Base-by-base conservation (phyloP, 208 protist species). In the Crithidia fasciculata region DNA sequence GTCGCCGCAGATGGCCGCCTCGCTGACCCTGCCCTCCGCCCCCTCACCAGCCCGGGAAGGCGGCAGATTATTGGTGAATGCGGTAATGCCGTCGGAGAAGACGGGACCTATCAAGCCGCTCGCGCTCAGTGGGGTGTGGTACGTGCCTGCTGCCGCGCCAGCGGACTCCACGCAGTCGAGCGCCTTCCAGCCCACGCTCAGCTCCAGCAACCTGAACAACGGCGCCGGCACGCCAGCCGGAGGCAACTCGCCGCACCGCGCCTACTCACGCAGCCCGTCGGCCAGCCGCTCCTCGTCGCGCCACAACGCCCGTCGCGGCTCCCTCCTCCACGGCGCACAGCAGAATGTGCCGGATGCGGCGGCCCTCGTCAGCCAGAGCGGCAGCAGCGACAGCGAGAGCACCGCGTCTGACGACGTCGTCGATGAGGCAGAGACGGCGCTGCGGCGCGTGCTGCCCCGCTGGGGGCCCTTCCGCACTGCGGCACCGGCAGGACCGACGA, bases 41-140 rank as follows among this genome's bases (percentile, higher is more conserved):
- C 19, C 53, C n/a, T 67, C 74, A 0, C 43, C 67, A 2, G 40
- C 67, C 15, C 61, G 67, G 13, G 66, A 74, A 6, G 36, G 62
- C 28, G 28, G 28, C 68, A 74, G 69, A 41, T 43, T 81, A 36
- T 59, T 81, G 13, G 75, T 84, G 36, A 81, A 81, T 41, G 65
- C 70, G n/a, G 71, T 81, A 37, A 78, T 81, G 70, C 69, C 80
- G 49, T 64, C 75, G 12, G 68, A 77, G 47, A 84, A 78, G 65
- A 64, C 69, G 5, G 70, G 69, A 16, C 67, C 69, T 7, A 81
- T 81, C 41, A 74, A 77, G 44, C 49, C 60, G 7, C 62, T 75
- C 8, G 54, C 55, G 5, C 5, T 63, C 16, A 69, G 68, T 43
- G 16, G 44, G 2, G 73, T 68, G 59, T 65, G 68, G 56, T 75